Evolutionary conservation across 2,329 filamentous ascomycete genomes (phyloP).

Genomic region (Aspergillus awamori): DNA sequence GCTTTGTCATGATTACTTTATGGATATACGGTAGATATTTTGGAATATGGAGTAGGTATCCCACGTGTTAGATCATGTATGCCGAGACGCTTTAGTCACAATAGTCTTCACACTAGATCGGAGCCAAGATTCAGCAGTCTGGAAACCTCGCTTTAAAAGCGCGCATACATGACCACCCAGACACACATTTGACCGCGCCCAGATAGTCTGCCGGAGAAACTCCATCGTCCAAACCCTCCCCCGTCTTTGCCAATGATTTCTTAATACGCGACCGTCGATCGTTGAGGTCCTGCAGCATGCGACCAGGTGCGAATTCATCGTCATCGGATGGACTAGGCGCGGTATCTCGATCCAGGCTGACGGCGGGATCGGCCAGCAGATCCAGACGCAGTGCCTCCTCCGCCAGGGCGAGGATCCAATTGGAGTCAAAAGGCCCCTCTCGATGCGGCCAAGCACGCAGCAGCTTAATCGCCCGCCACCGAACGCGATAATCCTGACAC

Average conservation of each 20-base stretch:
- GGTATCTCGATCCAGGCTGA: neutral
- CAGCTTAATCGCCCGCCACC: slow-evolving; percentile 2
- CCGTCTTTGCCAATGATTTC: neutral
- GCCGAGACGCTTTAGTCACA: too few species aligned
- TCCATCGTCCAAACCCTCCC: neutral
- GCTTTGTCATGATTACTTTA: neutral
- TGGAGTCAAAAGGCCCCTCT: slow-evolving; percentile 3
- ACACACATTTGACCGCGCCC: neutral
- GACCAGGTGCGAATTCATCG: neutral
- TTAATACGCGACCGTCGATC: neutral
- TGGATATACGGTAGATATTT: too few species aligned
- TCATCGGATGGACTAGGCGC: neutral
- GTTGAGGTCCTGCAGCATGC: neutral
- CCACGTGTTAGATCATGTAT: too few species aligned
- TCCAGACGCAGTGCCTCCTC: neutral
- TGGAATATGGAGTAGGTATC: too few species aligned
- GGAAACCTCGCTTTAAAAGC: neutral
- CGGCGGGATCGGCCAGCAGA: neutral
- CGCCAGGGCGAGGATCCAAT: neutral
- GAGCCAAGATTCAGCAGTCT: too few species aligned
- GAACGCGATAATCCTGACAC: neutral
- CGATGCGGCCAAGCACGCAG: slow-evolving; percentile 8
- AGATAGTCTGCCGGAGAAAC: neutral
- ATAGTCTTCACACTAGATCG: too few species aligned
- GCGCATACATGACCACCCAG: neutral